Evolutionary conservation across 768 basidiomycete genomes (phyloP).

Genomic region (Mycena indigotica): DNA sequence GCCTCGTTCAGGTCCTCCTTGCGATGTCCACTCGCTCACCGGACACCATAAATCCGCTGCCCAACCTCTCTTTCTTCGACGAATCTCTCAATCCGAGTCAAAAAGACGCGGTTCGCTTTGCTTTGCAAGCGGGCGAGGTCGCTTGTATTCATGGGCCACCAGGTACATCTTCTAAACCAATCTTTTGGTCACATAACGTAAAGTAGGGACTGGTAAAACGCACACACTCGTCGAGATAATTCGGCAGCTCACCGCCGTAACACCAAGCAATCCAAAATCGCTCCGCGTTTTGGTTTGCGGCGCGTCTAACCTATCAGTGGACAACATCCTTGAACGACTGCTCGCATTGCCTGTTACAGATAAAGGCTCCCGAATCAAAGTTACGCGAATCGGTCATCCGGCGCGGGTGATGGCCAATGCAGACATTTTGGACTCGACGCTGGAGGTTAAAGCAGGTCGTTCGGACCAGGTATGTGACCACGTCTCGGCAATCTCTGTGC

Average conservation of each 20-base stretch:
- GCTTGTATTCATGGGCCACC: constrained; percentile 98
- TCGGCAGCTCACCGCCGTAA: constrained; percentile 67
- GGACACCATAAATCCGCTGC: constrained; percentile 28
- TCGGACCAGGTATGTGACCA: constrained; percentile 66
- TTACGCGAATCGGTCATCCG: constrained; percentile 93
- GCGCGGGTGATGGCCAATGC: constrained; percentile 83
- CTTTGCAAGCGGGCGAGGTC: constrained; percentile 77
- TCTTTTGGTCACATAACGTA: neutral
- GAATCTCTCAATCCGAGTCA: constrained; percentile 80
- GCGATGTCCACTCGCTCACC: constrained; percentile 58
- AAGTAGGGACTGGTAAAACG: constrained; percentile 87
- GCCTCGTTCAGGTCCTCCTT: constrained; percentile 69
- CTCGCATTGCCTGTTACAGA: constrained; percentile 57
- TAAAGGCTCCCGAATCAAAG: constrained; percentile 53
- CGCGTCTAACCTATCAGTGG: constrained; percentile 92
- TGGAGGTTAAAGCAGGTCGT: constrained; percentile 71
- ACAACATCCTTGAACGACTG: constrained; percentile 91
- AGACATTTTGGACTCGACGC: constrained; percentile 64
- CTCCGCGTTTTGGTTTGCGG: constrained; percentile 84
- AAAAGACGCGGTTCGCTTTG: constrained; percentile 79
- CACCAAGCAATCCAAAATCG: constrained; percentile 50
- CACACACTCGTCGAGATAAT: constrained; percentile 94
- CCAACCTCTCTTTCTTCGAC: constrained; percentile 69
- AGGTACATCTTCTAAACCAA: constrained; percentile 43
- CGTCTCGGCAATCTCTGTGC: neutral